phyloP scores from a whole-genome alignment of 2,329 filamentous ascomycete species.

The Pezicula radicicola region DNA sequence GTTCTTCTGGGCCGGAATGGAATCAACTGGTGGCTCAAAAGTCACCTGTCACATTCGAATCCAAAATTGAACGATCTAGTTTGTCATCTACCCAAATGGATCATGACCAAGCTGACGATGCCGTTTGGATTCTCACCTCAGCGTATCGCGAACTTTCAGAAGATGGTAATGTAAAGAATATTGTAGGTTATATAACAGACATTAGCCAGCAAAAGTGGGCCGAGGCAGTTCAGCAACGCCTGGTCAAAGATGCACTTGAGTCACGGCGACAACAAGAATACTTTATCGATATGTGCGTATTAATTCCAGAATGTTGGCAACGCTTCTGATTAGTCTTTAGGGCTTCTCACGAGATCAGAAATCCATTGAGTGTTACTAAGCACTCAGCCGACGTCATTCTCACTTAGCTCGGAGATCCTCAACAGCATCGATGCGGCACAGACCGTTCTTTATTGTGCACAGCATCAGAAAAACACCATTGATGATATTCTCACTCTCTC shows the following conservation, averaged over 20 bases:
- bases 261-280: not conserved
- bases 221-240: not conserved
- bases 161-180: not conserved
- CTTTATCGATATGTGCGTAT: not conserved
- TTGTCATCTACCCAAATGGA: not conserved
- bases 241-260: not conserved
- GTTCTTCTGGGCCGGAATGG: not conserved
- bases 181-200: not conserved
- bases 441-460: conserved; percentile 48
- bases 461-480: conserved; percentile 73
- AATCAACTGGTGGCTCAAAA: not conserved
- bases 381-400: not conserved
- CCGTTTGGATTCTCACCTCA: not conserved
- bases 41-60: not conserved
- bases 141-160: not conserved
- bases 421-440: not conserved
- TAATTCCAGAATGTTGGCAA: not conserved
- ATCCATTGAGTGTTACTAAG: not conserved
- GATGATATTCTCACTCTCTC: conserved; percentile 69
- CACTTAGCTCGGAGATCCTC: not conserved
- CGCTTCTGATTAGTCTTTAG: not conserved
- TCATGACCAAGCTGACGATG: not conserved
- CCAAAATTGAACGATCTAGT: not conserved
- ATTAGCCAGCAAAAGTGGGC: not conserved
- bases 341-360: not conserved